Evolutionary conservation across 768 basidiomycete genomes (phyloP), one percentile per base, ranked within the genome.

Genomic region (Boletus speciosus): DNA sequence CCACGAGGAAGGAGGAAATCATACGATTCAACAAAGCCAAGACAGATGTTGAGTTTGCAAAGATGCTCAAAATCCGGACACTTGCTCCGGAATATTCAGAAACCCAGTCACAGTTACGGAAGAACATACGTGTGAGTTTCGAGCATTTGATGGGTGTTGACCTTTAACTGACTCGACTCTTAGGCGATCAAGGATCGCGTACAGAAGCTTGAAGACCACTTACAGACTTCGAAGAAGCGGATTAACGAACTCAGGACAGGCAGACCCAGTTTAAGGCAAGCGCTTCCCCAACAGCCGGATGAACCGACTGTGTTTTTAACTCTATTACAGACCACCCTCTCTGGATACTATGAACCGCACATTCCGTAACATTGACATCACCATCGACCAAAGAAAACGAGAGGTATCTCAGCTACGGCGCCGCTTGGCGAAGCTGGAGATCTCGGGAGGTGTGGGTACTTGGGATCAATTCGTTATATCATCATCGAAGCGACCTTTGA

Each of bases 1-100:
- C 82, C 47, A 90, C 89, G 55, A 83, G 89, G 59, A 81, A 81
- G 60, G 93, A 94, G 66, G 93, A 97, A 64, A 87, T 92, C 25
- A 74, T 77, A 16, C 82, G 91, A 5, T 94, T 92, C 68, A 78
- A 85, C 51, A 83, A 82, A 60, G 93, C 93, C 1, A 83, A 83
- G 55, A 78, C 78, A 31, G 93, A 98, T 64, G 79, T 83, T 4
- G 87, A 88, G 51, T 91, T 95, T 67, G 81, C 84, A 10, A 86
- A 83, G 62, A 81, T 88, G 76, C 71, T 91, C 49, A 84, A 82
- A 63, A 75, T 82, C 3, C 78, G 88, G 44, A 84, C 86, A n/a
- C 71, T 94, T n/a, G 88, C 88, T 12, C 93, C 96, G 0, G 93
- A 98, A 63, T 87, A 93, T 64, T 76, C 85, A 14, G 93, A 95